Evolutionary conservation across 176 grass and related monocot genomes (phyloP), one percentile per base, ranked within the genome.

Genomic region (Oryza rufipogon): DNA sequence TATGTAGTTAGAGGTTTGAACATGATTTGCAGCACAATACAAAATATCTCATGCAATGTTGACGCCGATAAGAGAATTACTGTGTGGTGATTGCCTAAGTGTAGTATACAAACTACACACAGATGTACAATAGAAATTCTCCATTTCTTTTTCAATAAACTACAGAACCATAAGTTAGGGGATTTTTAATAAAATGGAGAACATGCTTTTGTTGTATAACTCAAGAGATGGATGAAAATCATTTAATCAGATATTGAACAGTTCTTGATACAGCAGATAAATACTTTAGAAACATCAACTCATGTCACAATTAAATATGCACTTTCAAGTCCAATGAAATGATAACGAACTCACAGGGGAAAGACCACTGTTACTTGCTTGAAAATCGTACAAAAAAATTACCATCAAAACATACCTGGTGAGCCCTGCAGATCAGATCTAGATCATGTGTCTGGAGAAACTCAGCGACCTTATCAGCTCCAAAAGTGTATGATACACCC

Each of bases 401-500:
- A 81, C 49, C 54, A 76, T 67, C 65, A 38, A 76, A 77, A 89
- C 87, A 84, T 86, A 92, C 92, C 92, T 94, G 92, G 73, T 94
- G 92, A 13, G 92, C 92, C 51, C 92, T 86, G 77, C 92, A 94
- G 73, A 94, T 69, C 51, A 94, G 85, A 79, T 94, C 92, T 4
- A 94, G 74, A 70, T 87, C 84, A 82, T 94, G 89, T 34, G 87
- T 92, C 75, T 92, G 66, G 72, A 94, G 87, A 80, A 94, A 94
- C 72, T 92, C 87, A 3, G 74, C 72, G 22, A 94, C 89, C 33
- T 68, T 86, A 83, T 94, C 92, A 78, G 87, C 79, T 64, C 89
- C 92, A 3, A 94, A 94, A 46, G 92, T 94, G 63, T 92, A 92
- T 5, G 92, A 92, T 23, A 94, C 92, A 34, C 84, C 92, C 68